A percentile compares a stretch with the other conserved stretches of the same genome.
These are phyloP conservation scores for Diaporthe sp. DNA, from an alignment of 2,329 filamentous ascomycete species.

Conservation along the genomic window DNA sequence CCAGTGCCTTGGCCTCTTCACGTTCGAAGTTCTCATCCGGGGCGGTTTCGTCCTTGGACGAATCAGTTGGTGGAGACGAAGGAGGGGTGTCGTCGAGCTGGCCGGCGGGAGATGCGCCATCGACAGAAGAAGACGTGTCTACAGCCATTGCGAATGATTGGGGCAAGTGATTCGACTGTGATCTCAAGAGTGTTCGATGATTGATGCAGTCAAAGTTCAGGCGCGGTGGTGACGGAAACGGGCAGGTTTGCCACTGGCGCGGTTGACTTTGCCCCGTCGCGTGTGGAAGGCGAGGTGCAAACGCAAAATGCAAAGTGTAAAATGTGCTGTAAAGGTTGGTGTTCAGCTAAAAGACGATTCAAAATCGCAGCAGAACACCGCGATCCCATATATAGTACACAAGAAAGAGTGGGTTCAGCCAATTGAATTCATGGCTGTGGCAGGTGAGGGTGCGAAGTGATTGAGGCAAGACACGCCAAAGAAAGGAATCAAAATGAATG, in stretches of 20 bases:
- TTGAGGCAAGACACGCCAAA: background rate
- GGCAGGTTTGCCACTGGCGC: conserved; percentile 17
- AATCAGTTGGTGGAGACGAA: conserved; percentile 54
- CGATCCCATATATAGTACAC: background rate
- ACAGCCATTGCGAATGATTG: conserved; percentile 30
- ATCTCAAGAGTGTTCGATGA: background rate
- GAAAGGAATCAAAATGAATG: conserved; percentile 29
- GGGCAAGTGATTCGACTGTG: background rate
- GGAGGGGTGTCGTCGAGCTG: conserved; percentile 50
- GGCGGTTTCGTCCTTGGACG: conserved; percentile 44
- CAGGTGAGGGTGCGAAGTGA: background rate
- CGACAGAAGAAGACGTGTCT: conserved; percentile 18
- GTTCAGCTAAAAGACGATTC: background rate
- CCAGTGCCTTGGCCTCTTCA: conserved; percentile 62
- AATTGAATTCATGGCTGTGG: conserved; percentile 9
- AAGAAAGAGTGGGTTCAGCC: background rate
- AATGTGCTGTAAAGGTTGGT: background rate
- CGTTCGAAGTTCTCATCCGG: conserved; percentile 48
- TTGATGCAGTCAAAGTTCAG: background rate
- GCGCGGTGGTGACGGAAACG: background rate
- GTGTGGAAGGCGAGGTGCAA: background rate
- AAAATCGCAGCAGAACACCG: background rate
- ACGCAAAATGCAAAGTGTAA: background rate
- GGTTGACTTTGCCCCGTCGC: background rate
- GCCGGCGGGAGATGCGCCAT: conserved; percentile 12